Percentiles rank a stretch among this genome's conserved stretches.
phyloP scores from a whole-genome alignment of 2,329 filamentous ascomycete genomes.

The Colletotrichum sp. region DNA sequence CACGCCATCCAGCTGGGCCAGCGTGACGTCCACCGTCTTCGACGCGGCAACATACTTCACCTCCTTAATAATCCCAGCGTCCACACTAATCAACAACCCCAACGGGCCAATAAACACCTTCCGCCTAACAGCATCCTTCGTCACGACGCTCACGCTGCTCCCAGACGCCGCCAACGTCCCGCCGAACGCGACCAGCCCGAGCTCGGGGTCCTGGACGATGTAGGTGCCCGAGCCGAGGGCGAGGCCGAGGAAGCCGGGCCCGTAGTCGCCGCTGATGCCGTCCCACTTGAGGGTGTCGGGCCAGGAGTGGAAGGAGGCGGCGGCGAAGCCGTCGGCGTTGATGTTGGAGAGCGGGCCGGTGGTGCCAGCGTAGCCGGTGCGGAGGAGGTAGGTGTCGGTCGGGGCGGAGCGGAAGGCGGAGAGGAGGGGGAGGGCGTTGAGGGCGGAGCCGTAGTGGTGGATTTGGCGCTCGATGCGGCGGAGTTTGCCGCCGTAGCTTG shows the following conservation, averaged over 20 bases:
- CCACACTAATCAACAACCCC: conserved; percentile 41
- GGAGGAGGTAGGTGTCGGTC: conserved; percentile 52
- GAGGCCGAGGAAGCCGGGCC: conserved; percentile 56
- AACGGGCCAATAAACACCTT: conserved; percentile 52
- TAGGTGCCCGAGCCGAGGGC: conserved; percentile 55
- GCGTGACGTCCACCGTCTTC: conserved; percentile 28
- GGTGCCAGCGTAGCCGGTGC: conserved; percentile 58
- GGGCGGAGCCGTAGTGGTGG: conserved; percentile 64
- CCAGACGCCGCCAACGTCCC: conserved; percentile 37
- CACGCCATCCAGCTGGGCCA: conserved; percentile 31
- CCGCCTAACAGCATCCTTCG: conserved; percentile 49
- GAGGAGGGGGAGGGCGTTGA: conserved; percentile 61
- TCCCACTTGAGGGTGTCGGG: conserved; percentile 62
- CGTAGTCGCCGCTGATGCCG: conserved; percentile 61
- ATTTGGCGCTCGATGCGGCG: conserved; percentile 52
- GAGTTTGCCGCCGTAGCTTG: conserved; percentile 46
- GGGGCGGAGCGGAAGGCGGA: conserved; percentile 51
- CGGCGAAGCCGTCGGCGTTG: conserved; percentile 56
- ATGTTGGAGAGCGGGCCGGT: conserved; percentile 60
- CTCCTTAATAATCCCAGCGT: conserved; percentile 45
- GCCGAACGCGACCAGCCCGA: conserved; percentile 54
- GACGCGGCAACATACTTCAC: conserved; percentile 35
- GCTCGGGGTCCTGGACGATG: conserved; percentile 44
- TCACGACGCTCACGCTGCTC: conserved; percentile 36
- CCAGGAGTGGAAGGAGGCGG: conserved; percentile 60